These are phyloP conservation scores for Nannochloropsis salina DNA, from an alignment of 108 stramenopile species.

Conservation along the genomic window DNA sequence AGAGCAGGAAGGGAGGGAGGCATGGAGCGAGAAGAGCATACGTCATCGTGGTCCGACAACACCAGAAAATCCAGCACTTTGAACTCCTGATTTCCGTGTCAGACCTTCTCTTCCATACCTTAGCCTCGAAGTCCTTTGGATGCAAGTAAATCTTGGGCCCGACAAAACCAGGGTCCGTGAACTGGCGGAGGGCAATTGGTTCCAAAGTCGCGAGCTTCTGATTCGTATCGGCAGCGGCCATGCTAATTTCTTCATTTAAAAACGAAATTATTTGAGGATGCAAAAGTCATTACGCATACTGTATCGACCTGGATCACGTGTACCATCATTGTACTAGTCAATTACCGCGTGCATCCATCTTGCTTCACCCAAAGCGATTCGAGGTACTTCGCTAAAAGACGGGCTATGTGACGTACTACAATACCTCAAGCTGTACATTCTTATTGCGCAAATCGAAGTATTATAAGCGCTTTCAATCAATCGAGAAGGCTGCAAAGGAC, in stretches of 20 bases:
- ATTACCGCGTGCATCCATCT: no score
- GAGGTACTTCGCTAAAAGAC: no score
- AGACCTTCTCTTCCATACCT: neutral
- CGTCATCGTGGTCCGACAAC: neutral
- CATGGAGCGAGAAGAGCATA: neutral
- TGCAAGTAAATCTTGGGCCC: slow-evolving; percentile 33
- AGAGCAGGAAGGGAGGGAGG: neutral
- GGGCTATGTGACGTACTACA: no score
- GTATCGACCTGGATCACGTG: no score
- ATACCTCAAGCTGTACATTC: no score
- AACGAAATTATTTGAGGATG: no score
- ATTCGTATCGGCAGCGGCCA: slow-evolving; percentile 19
- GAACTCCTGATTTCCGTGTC: neutral
- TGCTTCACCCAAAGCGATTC: no score
- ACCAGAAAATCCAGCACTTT: neutral
- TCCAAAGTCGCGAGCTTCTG: slow-evolving; percentile 25
- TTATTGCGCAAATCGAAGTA: no score
- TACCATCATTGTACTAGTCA: no score
- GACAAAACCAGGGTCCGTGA: slow-evolving; percentile 31
- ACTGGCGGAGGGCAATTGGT: slow-evolving; percentile 28
- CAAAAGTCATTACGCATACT: no score
- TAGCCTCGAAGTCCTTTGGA: slow-evolving; percentile 23
- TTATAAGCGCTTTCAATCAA: no score
- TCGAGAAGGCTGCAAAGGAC: no score
- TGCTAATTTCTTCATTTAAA: neutral